Conservation (phyloP, 805 yeast genomes). For the Saturnispora quitensis region DNA sequence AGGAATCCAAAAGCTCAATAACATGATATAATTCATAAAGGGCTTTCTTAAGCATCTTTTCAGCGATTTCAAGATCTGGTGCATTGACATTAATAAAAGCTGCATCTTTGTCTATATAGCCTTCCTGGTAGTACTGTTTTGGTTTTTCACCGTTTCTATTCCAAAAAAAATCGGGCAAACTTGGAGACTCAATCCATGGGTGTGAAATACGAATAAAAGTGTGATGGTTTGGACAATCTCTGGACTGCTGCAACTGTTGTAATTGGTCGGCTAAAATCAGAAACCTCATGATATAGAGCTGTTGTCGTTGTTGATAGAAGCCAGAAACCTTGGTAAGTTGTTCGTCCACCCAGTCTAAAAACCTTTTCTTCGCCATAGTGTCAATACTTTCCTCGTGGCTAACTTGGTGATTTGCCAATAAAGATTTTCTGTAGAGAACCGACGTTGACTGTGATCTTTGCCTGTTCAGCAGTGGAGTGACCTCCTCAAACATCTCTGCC, state of each 20-base stretch:
- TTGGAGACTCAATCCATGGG: constrained; percentile 21
- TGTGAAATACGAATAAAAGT: neutral
- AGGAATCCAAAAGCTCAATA: constrained; percentile 59
- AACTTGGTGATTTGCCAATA: neutral
- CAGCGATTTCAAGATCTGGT: constrained; percentile 33
- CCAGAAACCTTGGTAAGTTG: constrained; percentile 51
- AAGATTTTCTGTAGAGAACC: constrained; percentile 7
- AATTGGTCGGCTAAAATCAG: constrained; percentile 59
- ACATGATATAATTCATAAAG: constrained; percentile 64
- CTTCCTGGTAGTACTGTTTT: constrained; percentile 27
- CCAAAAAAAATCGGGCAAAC: constrained; percentile 32
- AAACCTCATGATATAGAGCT: constrained; percentile 48
- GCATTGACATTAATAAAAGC: constrained; percentile 10
- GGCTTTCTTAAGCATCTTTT: constrained; percentile 60
- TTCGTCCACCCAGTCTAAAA: constrained; percentile 54
- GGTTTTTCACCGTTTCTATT: constrained; percentile 20
- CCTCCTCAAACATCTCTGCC: neutral
- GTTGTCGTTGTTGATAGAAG: constrained; percentile 54
- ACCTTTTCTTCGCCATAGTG: constrained; percentile 35
- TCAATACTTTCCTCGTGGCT: constrained; percentile 23
- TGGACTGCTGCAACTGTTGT: constrained; percentile 36
- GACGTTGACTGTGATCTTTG: constrained; percentile 18
- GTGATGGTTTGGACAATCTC: neutral
- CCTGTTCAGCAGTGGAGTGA: neutral
- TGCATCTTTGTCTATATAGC: constrained; percentile 16